Base-by-base conservation (phyloP, 2,329 filamentous ascomycete genomes). In the Zasmidium angulare region DNA sequence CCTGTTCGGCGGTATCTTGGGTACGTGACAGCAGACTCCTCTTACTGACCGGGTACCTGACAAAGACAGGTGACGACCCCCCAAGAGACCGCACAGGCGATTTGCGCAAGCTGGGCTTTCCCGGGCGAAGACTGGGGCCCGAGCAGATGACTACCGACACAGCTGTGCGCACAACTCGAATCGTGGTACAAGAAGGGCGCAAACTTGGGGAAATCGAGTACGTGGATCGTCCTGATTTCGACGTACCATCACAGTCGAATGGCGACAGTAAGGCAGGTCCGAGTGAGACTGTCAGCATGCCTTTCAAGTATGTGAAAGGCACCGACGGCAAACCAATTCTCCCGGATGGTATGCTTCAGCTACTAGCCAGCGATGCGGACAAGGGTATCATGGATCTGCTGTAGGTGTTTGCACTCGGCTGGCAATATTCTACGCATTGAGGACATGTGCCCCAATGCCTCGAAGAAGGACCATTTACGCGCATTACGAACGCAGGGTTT, bases 71-170 rank as follows among this genome's bases (percentile, higher is more conserved):
- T 20, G 58, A 66, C 24, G 62, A 62, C 61, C 58, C 61, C 11
- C 61, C 64, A 14, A 57, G 59, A 96, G 93, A 98, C 77, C 88
- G 95, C 63, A 99, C 95, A 3, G 93, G 90, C n/a, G 95, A 99
- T 75, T 80, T 99, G 68, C 87, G 95, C 54, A 92, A 91, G 76
- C 96, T 98, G 74, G 95, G 95, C 2, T 99, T 96, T 69, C 82
- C 88, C 59, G 92, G 93, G 59, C 87, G 95, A 55, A 84, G 95
- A 59, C 81, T 99, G 26, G 95, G 95, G 0, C 91, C 93, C 7
- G 88, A 93, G 68, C 95, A 99, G 77, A 97, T 99, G 93, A 98
- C 95, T 2, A 99, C 95, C 3, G 95, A 99, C 74, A 99, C 95
- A 20, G 95, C 95, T 3, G 95, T 97, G 53, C 85, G 95, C 66